Percentiles rank a stretch among this genome's conserved stretches.
Evolutionary conservation across 805 yeast genomes (phyloP).

Genomic region (Suhomyces vadensis): DNA sequence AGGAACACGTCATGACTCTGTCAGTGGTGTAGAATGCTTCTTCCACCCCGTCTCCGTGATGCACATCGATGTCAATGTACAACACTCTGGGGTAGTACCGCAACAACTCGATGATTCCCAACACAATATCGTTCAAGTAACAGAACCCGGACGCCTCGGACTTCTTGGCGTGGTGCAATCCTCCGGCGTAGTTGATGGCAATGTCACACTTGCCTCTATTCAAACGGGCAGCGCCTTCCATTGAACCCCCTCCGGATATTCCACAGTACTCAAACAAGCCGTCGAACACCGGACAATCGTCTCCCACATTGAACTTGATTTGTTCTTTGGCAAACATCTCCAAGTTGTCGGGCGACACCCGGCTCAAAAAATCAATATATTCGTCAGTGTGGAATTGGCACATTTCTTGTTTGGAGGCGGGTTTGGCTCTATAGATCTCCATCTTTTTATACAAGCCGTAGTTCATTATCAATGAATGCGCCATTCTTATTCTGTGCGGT

Average conservation of each 20-base stretch:
- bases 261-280: slow-evolving; percentile 75
- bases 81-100: slow-evolving; percentile 83
- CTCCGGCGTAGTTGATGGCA: slow-evolving; percentile 93
- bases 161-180: slow-evolving; percentile 90
- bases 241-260: slow-evolving; percentile 83
- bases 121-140: slow-evolving; percentile 84
- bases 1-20: slow-evolving; percentile 85
- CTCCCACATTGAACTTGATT: slow-evolving; percentile 92
- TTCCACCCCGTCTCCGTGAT: slow-evolving; percentile 95
- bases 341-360: slow-evolving; percentile 90
- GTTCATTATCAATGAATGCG: slow-evolving; percentile 94
- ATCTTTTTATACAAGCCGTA: slow-evolving; percentile 94
- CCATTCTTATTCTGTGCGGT: slow-evolving; percentile 98
- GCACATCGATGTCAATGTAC: slow-evolving; percentile 87
- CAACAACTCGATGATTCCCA: slow-evolving; percentile 76
- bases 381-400: slow-evolving; percentile 98
- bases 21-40: slow-evolving; percentile 93
- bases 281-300: slow-evolving; percentile 82
- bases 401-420: slow-evolving; percentile 98
- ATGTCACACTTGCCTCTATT: slow-evolving; percentile 83
- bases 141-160: slow-evolving; percentile 90
- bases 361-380: slow-evolving; percentile 85
- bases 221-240: slow-evolving; percentile 86
- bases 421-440: slow-evolving; percentile 96
- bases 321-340: slow-evolving; percentile 86